These are phyloP conservation scores for Metschnikowia arizonensis DNA, from an alignment of 805 yeast species.

Conservation along the genomic window DNA sequence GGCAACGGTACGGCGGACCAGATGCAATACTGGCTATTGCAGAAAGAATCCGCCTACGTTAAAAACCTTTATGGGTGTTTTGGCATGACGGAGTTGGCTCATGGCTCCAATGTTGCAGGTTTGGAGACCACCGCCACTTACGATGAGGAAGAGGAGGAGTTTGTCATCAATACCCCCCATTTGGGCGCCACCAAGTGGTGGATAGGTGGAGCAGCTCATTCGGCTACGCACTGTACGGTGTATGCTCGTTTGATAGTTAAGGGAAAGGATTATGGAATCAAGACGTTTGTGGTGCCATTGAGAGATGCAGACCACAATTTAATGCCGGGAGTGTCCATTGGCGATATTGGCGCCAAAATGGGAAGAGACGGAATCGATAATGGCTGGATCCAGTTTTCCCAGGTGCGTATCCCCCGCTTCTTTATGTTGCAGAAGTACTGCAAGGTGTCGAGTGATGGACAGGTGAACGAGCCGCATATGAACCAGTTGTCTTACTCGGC, in stretches of 20 bases:
- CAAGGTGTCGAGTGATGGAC: slow-evolving; percentile 62
- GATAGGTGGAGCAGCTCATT: slow-evolving; percentile 98
- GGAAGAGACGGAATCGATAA: slow-evolving; percentile 95
- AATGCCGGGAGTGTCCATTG: slow-evolving; percentile 75
- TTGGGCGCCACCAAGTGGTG: slow-evolving; percentile 96
- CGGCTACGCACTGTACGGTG: slow-evolving; percentile 82
- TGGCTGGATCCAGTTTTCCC: slow-evolving; percentile 91
- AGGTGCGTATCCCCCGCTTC: slow-evolving; percentile 78
- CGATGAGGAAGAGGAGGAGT: slow-evolving; percentile 59
- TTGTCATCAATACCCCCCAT: slow-evolving; percentile 80
- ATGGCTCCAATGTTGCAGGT: slow-evolving; percentile 82
- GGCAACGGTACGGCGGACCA: slow-evolving; percentile 89
- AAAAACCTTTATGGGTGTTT: slow-evolving; percentile 61
- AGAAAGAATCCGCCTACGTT: slow-evolving; percentile 56
- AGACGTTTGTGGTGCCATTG: slow-evolving; percentile 86
- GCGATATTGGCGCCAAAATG: slow-evolving; percentile 94
- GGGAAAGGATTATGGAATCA: slow-evolving; percentile 87
- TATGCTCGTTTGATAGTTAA: slow-evolving; percentile 80
- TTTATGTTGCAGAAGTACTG: slow-evolving; percentile 80
- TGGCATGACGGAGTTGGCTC: slow-evolving; percentile 64
- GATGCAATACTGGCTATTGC: slow-evolving; percentile 74
- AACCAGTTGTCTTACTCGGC: slow-evolving; percentile 90
- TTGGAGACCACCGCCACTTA: slow-evolving; percentile 89
- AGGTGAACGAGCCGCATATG: slow-evolving; percentile 73
- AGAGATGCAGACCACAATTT: slow-evolving; percentile 71